Conservation (phyloP, 257 asterid genomes). For the Solanum acaule region DNA sequence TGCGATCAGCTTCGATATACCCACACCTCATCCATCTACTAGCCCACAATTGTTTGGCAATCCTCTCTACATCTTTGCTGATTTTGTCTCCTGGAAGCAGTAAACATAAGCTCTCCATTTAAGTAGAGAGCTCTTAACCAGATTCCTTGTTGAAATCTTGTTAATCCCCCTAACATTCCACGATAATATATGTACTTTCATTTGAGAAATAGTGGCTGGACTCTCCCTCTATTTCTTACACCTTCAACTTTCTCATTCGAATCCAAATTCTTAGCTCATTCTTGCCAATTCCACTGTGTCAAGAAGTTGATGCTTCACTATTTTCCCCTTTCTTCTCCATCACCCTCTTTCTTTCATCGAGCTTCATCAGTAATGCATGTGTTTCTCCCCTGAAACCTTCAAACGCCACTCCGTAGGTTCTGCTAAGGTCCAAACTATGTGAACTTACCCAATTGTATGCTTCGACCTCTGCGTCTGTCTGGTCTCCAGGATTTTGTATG, state of each 20-base stretch:
- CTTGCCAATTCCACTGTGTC: neutral
- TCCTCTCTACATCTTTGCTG: neutral
- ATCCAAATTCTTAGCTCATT: neutral
- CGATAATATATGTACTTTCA: neutral
- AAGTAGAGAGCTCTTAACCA: neutral
- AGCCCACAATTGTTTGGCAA: neutral
- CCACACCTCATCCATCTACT: neutral
- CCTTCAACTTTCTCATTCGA: no score
- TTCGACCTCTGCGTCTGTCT: neutral
- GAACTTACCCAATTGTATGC: neutral
- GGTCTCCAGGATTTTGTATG: no score
- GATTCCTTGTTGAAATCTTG: neutral
- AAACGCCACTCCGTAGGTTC: neutral
- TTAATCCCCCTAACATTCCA: neutral
- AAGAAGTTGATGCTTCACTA: neutral
- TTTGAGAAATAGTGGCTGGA: neutral
- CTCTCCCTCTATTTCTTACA: no score
- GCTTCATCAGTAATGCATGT: neutral
- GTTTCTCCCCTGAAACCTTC: neutral
- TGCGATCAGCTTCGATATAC: neutral
- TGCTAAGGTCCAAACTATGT: neutral
- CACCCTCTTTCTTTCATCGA: neutral
- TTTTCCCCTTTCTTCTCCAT: neutral
- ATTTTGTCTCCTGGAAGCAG: neutral
- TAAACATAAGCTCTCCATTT: neutral